Evolutionary conservation across 208 protist genomes (phyloP).

Genomic region (Acanthamoeba sp.): DNA sequence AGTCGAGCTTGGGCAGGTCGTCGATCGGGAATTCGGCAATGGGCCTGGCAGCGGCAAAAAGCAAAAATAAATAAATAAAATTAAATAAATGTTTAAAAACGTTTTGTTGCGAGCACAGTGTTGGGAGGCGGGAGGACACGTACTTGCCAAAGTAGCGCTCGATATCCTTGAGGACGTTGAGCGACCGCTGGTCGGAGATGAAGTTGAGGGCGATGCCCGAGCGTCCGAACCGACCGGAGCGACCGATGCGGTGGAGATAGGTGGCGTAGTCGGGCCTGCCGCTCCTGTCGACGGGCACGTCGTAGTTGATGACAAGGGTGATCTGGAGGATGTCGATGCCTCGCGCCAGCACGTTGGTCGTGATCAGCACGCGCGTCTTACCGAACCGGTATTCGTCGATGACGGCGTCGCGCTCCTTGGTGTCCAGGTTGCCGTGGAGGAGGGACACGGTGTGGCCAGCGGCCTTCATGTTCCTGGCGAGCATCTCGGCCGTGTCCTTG

Average conservation of each 20-base stretch:
- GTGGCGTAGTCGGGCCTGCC: constrained; percentile 78
- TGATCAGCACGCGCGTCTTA: constrained; percentile 86
- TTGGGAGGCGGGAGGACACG: not conserved
- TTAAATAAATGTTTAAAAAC: too few relatives aligned
- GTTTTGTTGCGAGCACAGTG: too few relatives aligned
- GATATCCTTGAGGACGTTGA: constrained; percentile 96
- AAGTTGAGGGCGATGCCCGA: constrained; percentile 87
- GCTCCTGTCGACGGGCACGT: constrained; percentile 78
- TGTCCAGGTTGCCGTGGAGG: constrained; percentile 77
- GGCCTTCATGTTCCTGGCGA: constrained; percentile 67
- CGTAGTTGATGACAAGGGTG: constrained; percentile 84
- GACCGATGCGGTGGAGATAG: constrained; percentile 89
- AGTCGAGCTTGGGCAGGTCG: not conserved
- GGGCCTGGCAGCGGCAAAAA: too few relatives aligned
- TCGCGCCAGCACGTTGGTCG: constrained; percentile 88
- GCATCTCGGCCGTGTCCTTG: not conserved
- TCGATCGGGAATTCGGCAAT: not conserved
- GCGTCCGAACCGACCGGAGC: constrained; percentile 87
- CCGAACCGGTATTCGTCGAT: constrained; percentile 72
- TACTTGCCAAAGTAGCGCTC: constrained; percentile 98
- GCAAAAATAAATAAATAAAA: too few relatives aligned
- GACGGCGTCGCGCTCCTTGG: constrained; percentile 78
- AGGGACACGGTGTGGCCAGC: constrained; percentile 82
- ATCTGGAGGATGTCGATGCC: constrained; percentile 90
- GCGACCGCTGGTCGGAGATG: constrained; percentile 85